Conservation (phyloP, 31 red algal genomes). For the Odonthalia washingtoniensis region DNA sequence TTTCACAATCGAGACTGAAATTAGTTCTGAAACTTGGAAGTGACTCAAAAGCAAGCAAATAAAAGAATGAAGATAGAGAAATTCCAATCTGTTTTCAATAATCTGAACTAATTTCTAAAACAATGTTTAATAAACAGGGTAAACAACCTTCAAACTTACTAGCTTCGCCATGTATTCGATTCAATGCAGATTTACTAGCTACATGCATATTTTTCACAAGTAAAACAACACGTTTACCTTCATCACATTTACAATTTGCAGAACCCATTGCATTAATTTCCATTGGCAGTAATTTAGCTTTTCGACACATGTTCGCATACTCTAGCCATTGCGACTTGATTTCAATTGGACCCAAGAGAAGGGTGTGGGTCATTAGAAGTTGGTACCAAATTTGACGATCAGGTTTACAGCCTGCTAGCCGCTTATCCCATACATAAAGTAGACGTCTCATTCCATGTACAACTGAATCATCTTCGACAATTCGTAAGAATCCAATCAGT, state of each 20-base stretch:
- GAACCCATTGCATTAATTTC: slow-evolving; percentile 39
- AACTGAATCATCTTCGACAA: slow-evolving; percentile 37
- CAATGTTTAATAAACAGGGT: slow-evolving; percentile 54
- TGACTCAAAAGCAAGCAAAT: slow-evolving; percentile 77
- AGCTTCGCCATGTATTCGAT: slow-evolving; percentile 52
- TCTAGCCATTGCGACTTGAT: too few species aligned
- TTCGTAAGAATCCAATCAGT: slow-evolving; percentile 67
- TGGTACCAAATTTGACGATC: too few species aligned
- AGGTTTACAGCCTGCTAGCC: slow-evolving; percentile 77
- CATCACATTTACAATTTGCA: slow-evolving; percentile 37
- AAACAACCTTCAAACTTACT: slow-evolving; percentile 35
- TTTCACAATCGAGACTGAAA: slow-evolving; percentile 53
- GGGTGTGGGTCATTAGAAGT: too few species aligned
- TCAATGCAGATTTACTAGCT: slow-evolving; percentile 43
- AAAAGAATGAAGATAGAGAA: too few species aligned
- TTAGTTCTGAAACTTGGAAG: slow-evolving; percentile 69
- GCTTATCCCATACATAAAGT: slow-evolving; percentile 69
- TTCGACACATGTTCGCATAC: too few species aligned
- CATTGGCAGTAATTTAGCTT: too few species aligned
- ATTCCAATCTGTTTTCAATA: slow-evolving; percentile 15
- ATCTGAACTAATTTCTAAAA: slow-evolving; percentile 46
- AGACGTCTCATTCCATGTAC: slow-evolving; percentile 56
- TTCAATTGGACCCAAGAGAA: too few species aligned
- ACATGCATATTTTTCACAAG: slow-evolving; percentile 81
- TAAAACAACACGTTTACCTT: slow-evolving; percentile 41